Evolutionary conservation across 805 yeast genomes (phyloP).

Genomic region (Starmerella floris): DNA sequence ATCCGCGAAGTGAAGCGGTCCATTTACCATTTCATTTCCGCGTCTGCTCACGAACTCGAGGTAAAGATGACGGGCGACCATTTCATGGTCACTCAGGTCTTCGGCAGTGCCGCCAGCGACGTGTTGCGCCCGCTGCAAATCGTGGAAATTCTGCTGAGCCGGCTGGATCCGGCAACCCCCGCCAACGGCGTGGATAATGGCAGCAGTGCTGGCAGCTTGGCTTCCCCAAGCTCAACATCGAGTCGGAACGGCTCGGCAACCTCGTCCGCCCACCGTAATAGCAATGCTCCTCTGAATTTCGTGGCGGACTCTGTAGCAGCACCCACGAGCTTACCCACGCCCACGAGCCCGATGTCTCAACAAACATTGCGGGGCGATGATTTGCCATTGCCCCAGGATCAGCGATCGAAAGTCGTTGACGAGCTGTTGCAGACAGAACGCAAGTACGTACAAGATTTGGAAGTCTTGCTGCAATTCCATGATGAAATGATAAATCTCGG

Average conservation of each 20-base stretch:
- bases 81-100: conserved; percentile 82
- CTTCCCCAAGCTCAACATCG: background rate
- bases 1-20: conserved; percentile 73
- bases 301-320: background rate
- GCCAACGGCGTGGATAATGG: background rate
- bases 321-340: conserved; percentile 2
- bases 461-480: conserved; percentile 54
- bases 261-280: background rate
- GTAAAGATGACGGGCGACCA: conserved; percentile 58
- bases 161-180: conserved; percentile 21
- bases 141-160: conserved; percentile 48
- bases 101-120: conserved; percentile 67
- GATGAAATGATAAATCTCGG: conserved; percentile 54
- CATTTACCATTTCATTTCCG: conserved; percentile 77
- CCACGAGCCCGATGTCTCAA: background rate
- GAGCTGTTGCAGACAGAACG: conserved; percentile 86
- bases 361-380: background rate
- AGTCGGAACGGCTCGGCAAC: background rate
- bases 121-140: conserved; percentile 62
- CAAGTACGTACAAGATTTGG: conserved; percentile 83
- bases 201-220: conserved; percentile 1
- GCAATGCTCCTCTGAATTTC: too few species aligned
- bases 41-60: conserved; percentile 53
- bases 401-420: conserved; percentile 61
- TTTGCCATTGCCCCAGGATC: conserved; percentile 18